Conservation (phyloP, 2,329 filamentous ascomycete genomes). For the Colletotrichum shisoi region DNA sequence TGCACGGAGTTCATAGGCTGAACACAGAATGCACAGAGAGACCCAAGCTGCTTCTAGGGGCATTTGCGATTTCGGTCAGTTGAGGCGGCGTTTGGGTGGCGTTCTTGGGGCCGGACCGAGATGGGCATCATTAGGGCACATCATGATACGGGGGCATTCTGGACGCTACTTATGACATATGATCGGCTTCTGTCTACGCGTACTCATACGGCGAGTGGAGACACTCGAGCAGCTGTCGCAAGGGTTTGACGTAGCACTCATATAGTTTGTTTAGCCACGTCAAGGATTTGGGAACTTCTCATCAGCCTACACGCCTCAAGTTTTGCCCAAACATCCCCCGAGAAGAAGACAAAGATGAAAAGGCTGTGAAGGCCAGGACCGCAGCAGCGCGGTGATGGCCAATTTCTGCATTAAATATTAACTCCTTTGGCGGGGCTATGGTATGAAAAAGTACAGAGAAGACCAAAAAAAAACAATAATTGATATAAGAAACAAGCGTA, state of each 20-base stretch:
- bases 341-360: background rate
- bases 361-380: too few relatives aligned
- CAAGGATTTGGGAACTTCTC: too few relatives aligned
- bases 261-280: background rate
- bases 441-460: background rate
- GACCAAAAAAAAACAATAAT: background rate
- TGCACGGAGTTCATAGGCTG: slow-evolving; percentile 74
- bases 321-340: too few relatives aligned
- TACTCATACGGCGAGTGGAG: too few relatives aligned
- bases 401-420: background rate
- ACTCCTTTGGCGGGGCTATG: background rate
- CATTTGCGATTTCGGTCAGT: background rate
- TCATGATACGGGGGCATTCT: background rate
- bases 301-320: too few relatives aligned
- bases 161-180: background rate
- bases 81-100: background rate
- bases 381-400: too few relatives aligned
- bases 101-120: too few relatives aligned
- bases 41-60: background rate
- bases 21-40: slow-evolving; percentile 37
- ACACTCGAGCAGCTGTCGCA: too few relatives aligned
- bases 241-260: background rate
- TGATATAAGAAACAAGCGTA: background rate
- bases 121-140: background rate
- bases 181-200: background rate